These are phyloP conservation scores for Ajuga chamaepitys DNA, from an alignment of 257 asterid genomes.

Conservation along the genomic window DNA sequence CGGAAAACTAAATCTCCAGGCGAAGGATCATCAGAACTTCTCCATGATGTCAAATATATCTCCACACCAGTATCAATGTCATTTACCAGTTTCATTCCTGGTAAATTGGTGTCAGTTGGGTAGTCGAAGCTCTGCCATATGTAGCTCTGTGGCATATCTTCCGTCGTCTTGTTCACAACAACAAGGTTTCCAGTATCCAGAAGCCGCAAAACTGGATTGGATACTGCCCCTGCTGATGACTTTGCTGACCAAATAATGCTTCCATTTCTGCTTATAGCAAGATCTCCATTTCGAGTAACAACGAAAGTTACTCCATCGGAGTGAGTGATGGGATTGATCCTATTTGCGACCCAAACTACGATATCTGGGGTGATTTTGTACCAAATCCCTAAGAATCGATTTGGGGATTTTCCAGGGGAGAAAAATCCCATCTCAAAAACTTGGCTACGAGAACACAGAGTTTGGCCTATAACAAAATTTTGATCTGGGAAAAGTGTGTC, in stretches of 20 bases:
- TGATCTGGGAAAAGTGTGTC: constrained; percentile 18
- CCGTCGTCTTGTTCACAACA: background rate
- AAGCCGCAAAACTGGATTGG: constrained; percentile 10
- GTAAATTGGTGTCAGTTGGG: constrained; percentile 25
- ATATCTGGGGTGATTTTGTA: constrained; percentile 15
- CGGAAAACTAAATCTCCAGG: constrained; percentile 15
- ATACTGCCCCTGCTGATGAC: background rate
- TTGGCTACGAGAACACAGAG: constrained; percentile 19
- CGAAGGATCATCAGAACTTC: constrained; percentile 26
- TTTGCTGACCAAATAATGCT: constrained; percentile 17
- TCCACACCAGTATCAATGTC: background rate
- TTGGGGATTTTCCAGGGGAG: constrained; percentile 18
- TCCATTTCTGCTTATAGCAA: background rate
- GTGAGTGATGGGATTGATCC: constrained; percentile 12
- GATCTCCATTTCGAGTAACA: background rate
- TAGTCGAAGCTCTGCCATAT: constrained; percentile 29
- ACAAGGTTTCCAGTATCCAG: constrained; percentile 22
- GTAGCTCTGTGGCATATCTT: background rate
- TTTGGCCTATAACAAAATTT: constrained; percentile 5
- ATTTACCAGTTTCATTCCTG: constrained; percentile 19
- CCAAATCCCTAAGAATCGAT: constrained; percentile 25
- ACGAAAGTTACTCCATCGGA: background rate
- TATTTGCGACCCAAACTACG: constrained; percentile 27
- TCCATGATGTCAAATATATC: constrained; percentile 29
- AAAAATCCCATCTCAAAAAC: constrained; percentile 28